Evolutionary conservation across 805 yeast genomes (phyloP), one percentile per base, ranked within the genome.

Genomic region (Monosporozyma siamensis): DNA sequence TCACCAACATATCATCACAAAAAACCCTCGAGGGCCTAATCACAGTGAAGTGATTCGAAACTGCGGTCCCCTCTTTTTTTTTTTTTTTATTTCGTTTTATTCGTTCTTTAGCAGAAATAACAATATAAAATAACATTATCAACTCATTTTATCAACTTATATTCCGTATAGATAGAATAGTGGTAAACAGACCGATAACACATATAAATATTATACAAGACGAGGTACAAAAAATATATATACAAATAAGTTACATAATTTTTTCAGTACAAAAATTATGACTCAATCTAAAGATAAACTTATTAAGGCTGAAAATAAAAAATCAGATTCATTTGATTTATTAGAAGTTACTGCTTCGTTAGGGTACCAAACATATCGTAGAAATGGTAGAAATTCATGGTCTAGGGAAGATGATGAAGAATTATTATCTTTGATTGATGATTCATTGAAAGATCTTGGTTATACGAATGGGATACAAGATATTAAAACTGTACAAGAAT

Each of bases 341-440:
- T 46, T 69, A 39, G 70, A 65, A 34, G 71, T 82, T 25, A 80
- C 90, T 4, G 82, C 81, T 54, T 74, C 83, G 2, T 61, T 83
- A 7, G 92, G 92, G 5, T 80, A 78, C 55, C 82, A 80, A 51
- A 83, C 88, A 2, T 80, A 78, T 54, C 63, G 90, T 31, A 68
- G 80, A 41, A 75, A 67, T 20, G 66, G 76, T 4, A 65, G 90
- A 43, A 73, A 75, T 43, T 74, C 83, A 10, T 88, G 96, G 96
- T 69, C 80, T 3, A 71, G 74, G 39, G 80, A 77, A 26, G 95
- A 89, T 49, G 97, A 88, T 61, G 67, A 66, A 24, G 54, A 66
- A 25, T 61, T 88, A 39, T 64, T 69, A 38, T 51, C 58, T 9
- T 52, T 71, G 1, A 69, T 81, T 3, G 51, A 69, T 21, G 58